phyloP scores from a whole-genome alignment of 352 stramenopile genomes.

The Pythium aphanidermatum region DNA sequence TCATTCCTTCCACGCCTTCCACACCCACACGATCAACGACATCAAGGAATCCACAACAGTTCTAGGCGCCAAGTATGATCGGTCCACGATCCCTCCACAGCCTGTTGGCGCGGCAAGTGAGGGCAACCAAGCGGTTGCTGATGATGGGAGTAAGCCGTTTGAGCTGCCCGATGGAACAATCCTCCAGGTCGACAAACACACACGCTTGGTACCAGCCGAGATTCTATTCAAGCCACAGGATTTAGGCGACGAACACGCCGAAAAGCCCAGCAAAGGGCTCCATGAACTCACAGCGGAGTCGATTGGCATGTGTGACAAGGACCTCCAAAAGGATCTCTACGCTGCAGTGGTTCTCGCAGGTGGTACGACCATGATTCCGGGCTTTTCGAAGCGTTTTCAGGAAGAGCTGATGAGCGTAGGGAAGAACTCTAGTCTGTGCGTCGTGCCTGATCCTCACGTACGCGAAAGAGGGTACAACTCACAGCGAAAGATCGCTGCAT shows the following conservation, averaged over 20 bases:
- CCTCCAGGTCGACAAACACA: constrained; percentile 76
- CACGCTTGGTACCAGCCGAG: constrained; percentile 59
- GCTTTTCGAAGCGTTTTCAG: constrained; percentile 76
- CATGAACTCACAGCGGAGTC: constrained; percentile 81
- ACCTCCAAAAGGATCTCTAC: constrained; percentile 75
- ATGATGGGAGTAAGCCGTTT: constrained; percentile 54
- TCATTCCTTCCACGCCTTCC: constrained; percentile 62
- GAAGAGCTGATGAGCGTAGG: constrained; percentile 42
- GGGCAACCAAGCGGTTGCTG: constrained; percentile 14
- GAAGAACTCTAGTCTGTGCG: constrained; percentile 28
- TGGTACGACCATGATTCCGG: constrained; percentile 80
- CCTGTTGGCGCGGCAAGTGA: constrained; percentile 17
- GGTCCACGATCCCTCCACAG: constrained; percentile 15
- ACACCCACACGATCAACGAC: constrained; percentile 69
- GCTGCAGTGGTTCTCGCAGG: constrained; percentile 74
- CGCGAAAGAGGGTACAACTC: constrained; percentile 85
- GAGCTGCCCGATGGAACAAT: constrained; percentile 84
- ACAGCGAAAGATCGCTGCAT: constrained; percentile 79
- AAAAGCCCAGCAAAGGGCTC: constrained; percentile 47
- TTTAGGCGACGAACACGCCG: constrained; percentile 91
- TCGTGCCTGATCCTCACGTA: constrained; percentile 75
- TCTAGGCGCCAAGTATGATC: constrained; percentile 26
- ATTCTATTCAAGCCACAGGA: constrained; percentile 84
- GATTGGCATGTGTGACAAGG: constrained; percentile 85
- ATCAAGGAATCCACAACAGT: constrained; percentile 78